Percentiles rank a stretch among this genome's conserved stretches.
Conservation (phyloP, 164 flowering plant genomes). For the Berberis vulgaris region DNA sequence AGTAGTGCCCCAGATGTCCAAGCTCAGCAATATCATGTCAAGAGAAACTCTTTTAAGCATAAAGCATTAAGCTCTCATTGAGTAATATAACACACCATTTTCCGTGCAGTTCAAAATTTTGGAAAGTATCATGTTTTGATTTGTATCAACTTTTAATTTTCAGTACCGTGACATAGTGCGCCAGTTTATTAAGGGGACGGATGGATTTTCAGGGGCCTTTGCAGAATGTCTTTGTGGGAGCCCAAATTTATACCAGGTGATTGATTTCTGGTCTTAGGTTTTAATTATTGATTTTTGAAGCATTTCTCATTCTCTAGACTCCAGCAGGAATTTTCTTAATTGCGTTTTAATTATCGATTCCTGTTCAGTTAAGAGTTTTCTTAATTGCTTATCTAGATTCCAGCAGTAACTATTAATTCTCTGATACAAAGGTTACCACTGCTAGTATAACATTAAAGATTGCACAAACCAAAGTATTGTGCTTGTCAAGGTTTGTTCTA, state of each 20-base stretch:
- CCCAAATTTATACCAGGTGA: constrained; percentile 80
- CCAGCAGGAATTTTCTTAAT: neutral
- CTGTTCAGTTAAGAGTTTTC: neutral
- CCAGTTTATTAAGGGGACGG: constrained; percentile 90
- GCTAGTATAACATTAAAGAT: too few species aligned
- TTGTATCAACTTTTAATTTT: constrained; percentile 5
- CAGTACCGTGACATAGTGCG: constrained; percentile 92
- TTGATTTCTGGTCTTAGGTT: neutral
- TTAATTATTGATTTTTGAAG: too few species aligned
- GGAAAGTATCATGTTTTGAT: too few species aligned
- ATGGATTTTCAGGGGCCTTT: constrained; percentile 93
- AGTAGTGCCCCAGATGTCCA: too few species aligned
- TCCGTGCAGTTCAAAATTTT: too few species aligned
- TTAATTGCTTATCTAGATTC: neutral
- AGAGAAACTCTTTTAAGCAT: too few species aligned
- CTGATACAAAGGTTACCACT: neutral
- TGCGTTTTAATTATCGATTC: too few species aligned
- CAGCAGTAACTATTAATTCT: neutral
- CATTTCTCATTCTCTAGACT: too few species aligned
- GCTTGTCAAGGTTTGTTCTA: neutral
- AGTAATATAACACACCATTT: too few species aligned
- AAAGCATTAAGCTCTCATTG: too few species aligned
- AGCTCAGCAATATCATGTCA: too few species aligned
- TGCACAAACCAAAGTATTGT: too few species aligned
- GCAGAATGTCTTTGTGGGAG: constrained; percentile 97